phyloP scores from a whole-genome alignment of 306 rosid species.

The Castanea sativa region DNA sequence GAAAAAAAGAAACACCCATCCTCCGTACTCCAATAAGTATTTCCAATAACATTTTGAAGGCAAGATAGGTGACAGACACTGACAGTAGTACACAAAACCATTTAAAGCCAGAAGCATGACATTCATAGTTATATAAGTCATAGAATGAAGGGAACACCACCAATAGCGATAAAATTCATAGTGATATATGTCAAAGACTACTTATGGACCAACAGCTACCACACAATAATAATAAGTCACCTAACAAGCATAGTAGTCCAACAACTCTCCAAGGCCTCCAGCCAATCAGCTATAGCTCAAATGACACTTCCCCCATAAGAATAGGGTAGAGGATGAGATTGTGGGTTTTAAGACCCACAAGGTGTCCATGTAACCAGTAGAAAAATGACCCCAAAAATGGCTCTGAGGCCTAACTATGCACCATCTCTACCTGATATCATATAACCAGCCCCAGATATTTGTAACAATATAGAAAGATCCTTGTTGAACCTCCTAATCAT shows the following conservation, averaged over 20 bases:
- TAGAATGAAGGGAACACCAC: too few species aligned
- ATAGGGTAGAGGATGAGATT: background rate
- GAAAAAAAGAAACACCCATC: too few species aligned
- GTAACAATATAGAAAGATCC: background rate
- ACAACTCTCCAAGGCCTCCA: background rate
- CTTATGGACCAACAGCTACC: background rate
- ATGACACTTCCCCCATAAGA: background rate
- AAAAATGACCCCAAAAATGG: too few species aligned
- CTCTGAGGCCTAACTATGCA: too few species aligned
- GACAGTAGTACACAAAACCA: background rate
- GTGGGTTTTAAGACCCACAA: background rate
- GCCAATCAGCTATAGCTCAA: background rate
- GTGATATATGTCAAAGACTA: background rate
- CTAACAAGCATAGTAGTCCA: background rate
- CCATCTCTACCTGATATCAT: too few species aligned
- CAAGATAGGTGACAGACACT: background rate
- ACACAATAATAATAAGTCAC: background rate
- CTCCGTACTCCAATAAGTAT: background rate
- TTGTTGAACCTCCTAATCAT: background rate
- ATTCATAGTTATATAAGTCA: background rate
- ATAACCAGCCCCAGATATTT: background rate
- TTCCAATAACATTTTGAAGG: background rate
- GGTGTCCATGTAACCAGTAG: background rate
- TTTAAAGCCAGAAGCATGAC: background rate
- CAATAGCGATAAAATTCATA: too few species aligned